phyloP scores from a whole-genome alignment of 192 early-diverging fungal species.

The Gryganskiella cystojenkinii region DNA sequence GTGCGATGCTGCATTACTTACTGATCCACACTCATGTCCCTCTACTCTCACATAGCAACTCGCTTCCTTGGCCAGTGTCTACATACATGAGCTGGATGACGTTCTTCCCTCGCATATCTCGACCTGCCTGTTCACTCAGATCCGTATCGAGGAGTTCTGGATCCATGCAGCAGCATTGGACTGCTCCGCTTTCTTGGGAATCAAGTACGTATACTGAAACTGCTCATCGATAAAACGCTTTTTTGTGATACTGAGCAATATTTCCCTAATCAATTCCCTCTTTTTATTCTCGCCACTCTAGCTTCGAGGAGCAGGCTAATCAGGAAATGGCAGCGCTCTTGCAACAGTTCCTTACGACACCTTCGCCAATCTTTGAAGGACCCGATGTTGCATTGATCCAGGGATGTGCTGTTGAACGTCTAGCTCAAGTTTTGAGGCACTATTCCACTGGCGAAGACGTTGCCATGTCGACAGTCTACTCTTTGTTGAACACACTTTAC shows the following conservation, averaged over 20 bases:
- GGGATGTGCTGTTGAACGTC: slow-evolving; percentile 58
- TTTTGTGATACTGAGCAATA: background rate
- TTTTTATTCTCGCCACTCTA: background rate
- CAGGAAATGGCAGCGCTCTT: slow-evolving; percentile 57
- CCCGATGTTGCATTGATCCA: slow-evolving; percentile 50
- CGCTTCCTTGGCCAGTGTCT: slow-evolving; percentile 61
- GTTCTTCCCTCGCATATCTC: slow-evolving; percentile 58
- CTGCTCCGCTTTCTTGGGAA: slow-evolving; percentile 41
- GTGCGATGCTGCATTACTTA: no score
- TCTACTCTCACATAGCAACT: slow-evolving; percentile 62
- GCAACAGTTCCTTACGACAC: slow-evolving; percentile 62
- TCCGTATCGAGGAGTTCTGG: slow-evolving; percentile 54
- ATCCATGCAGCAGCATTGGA: slow-evolving; percentile 53
- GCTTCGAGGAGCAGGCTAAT: slow-evolving; percentile 36
- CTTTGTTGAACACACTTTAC: slow-evolving; percentile 27
- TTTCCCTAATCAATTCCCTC: background rate
- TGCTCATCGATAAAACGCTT: background rate
- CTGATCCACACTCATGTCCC: no score
- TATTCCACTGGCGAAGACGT: slow-evolving; percentile 42
- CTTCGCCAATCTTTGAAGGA: slow-evolving; percentile 65
- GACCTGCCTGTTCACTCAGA: slow-evolving; percentile 54
- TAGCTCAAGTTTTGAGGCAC: slow-evolving; percentile 62
- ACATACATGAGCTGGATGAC: slow-evolving; percentile 64
- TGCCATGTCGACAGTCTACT: slow-evolving; percentile 43
- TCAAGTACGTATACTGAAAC: slow-evolving; percentile 54